Conservation (phyloP, 2,329 filamentous ascomycete genomes). For the Septoria petroselini region DNA sequence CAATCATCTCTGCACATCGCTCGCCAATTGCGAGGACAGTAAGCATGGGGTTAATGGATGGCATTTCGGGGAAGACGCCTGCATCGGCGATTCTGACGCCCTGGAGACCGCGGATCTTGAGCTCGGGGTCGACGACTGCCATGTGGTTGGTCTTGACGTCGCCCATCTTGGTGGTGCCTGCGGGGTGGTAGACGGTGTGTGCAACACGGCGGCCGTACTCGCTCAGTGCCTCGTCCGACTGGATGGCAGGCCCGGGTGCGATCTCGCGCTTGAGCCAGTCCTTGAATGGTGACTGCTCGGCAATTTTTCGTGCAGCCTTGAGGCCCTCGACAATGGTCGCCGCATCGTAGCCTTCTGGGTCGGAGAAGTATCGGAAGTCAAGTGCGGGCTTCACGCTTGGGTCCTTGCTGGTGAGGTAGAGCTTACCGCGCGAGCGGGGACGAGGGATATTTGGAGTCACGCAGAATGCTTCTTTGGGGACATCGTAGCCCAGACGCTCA, state of each 20-base stretch:
- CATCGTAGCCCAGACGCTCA: constrained; percentile 68
- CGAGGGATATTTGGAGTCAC: constrained; percentile 91
- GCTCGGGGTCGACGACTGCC: constrained; percentile 74
- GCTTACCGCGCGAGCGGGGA: constrained; percentile 70
- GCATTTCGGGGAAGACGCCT: constrained; percentile 83
- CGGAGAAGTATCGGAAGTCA: constrained; percentile 87
- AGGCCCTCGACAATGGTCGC: constrained; percentile 76
- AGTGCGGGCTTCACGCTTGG: constrained; percentile 75
- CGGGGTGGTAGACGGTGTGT: constrained; percentile 87
- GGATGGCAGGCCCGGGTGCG: constrained; percentile 68
- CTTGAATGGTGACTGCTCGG: constrained; percentile 72
- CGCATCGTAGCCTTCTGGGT: constrained; percentile 79
- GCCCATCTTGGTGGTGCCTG: constrained; percentile 88
- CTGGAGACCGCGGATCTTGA: constrained; percentile 70
- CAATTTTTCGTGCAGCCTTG: constrained; percentile 72
- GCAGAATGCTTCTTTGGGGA: constrained; percentile 75
- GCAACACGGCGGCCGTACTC: constrained; percentile 78
- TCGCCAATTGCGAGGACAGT: constrained; percentile 83
- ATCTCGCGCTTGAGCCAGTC: constrained; percentile 80
- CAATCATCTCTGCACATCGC: constrained; percentile 78
- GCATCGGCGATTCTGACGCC: constrained; percentile 79
- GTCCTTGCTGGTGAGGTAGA: constrained; percentile 74
- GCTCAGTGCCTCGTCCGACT: constrained; percentile 74
- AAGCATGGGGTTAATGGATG: constrained; percentile 85
- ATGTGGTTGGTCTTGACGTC: constrained; percentile 63